Percentiles rank a stretch among this genome's conserved stretches.
Evolutionary conservation across 2,329 filamentous ascomycete genomes (phyloP).

Genomic region (Didymella pomorum): DNA sequence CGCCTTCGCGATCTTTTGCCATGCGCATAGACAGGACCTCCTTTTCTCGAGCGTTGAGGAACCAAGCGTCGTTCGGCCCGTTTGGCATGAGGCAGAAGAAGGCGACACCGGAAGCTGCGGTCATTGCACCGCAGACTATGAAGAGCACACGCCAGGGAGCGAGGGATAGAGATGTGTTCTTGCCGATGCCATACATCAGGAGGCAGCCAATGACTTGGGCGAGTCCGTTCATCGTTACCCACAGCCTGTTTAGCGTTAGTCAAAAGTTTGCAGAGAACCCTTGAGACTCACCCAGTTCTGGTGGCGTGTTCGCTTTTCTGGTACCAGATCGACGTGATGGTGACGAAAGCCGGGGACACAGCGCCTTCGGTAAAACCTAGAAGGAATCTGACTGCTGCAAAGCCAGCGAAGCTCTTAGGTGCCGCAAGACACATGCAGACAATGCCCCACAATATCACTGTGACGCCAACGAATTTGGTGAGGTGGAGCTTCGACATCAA

Average conservation of each 20-base stretch:
- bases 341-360: slow-evolving; percentile 57
- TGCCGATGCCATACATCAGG: slow-evolving; percentile 62
- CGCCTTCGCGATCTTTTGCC: slow-evolving; percentile 51
- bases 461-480: slow-evolving; percentile 60
- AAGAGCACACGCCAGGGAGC: slow-evolving; percentile 60
- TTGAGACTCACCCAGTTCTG: slow-evolving; percentile 25
- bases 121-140: slow-evolving; percentile 60
- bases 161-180: slow-evolving; percentile 48
- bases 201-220: slow-evolving; percentile 57
- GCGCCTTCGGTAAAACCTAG: slow-evolving; percentile 56
- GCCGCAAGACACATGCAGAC: slow-evolving; percentile 57
- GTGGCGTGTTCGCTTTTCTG: slow-evolving; percentile 41
- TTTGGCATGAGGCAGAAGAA: slow-evolving; percentile 60
- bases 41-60: slow-evolving; percentile 56
- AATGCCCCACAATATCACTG: slow-evolving; percentile 54
- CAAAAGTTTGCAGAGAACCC: too few species aligned
- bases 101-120: slow-evolving; percentile 52
- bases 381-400: slow-evolving; percentile 54
- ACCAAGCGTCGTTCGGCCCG: slow-evolving; percentile 59
- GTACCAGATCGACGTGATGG: slow-evolving; percentile 52
- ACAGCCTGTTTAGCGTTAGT: slow-evolving; percentile 36
- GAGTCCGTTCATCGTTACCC: slow-evolving; percentile 58
- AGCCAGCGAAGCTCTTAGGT: slow-evolving; percentile 50
- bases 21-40: slow-evolving; percentile 52
- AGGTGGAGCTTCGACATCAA: slow-evolving; percentile 60